A percentile compares a stretch with the other conserved stretches of the same genome.
Evolutionary conservation across 2,329 filamentous ascomycete genomes (phyloP).

Genomic region (Zalaria obscura): DNA sequence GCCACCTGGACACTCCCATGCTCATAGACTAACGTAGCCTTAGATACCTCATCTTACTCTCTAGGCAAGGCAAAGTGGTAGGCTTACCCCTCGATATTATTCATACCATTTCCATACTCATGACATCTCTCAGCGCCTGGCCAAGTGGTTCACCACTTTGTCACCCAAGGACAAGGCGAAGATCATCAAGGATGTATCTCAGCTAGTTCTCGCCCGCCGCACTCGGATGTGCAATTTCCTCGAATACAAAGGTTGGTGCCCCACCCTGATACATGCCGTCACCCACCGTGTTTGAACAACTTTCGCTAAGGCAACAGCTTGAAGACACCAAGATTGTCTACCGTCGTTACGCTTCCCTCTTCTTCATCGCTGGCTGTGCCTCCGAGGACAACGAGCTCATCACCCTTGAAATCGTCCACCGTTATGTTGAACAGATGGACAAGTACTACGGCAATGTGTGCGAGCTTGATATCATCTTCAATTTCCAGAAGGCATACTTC

Average conservation of each 20-base stretch:
- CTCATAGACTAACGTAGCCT: constrained; percentile 5
- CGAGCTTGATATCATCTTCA: constrained; percentile 99
- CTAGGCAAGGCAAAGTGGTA: constrained; percentile 98
- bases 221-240: constrained; percentile 99
- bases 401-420: constrained; percentile 94
- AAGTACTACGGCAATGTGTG: constrained; percentile 99
- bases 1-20: not conserved
- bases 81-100: constrained; percentile 25
- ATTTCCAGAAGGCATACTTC: constrained; percentile 99
- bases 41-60: constrained; percentile 95
- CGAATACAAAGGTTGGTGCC: constrained; percentile 77
- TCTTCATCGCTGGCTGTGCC: constrained; percentile 96
- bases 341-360: constrained; percentile 93
- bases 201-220: constrained; percentile 85
- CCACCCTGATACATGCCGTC: constrained; percentile 7
- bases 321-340: constrained; percentile 97
- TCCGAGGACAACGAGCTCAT: constrained; percentile 98
- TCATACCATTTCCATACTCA: constrained; percentile 16
- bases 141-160: constrained; percentile 98
- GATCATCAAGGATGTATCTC: constrained; percentile 98
- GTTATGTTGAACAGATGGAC: constrained; percentile 99
- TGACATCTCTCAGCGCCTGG: constrained; percentile 57
- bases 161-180: constrained; percentile 98
- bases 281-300: constrained; percentile 5
- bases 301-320: constrained; percentile 6